Percentiles rank a stretch among this genome's conserved stretches.
Evolutionary conservation across 768 basidiomycete species (phyloP).

Genomic region (Clavaria fumosa): DNA sequence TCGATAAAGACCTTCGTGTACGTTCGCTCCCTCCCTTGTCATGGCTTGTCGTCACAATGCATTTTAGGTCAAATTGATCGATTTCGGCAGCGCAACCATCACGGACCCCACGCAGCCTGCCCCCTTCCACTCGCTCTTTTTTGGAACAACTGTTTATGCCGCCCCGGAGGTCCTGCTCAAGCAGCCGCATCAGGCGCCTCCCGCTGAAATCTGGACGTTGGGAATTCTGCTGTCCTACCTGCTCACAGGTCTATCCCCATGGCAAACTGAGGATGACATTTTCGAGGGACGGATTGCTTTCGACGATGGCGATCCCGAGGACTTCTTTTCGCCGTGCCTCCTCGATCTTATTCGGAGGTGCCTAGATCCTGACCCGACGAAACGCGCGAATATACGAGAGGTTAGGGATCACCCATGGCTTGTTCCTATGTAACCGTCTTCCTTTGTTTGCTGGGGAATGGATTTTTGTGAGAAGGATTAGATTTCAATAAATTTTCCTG

Average conservation of each 20-base stretch:
- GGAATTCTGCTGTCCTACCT: slow-evolving; percentile 92
- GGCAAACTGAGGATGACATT: slow-evolving; percentile 76
- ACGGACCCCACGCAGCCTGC: slow-evolving; percentile 46
- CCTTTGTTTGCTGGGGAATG: too few relatives aligned
- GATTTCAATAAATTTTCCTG: too few relatives aligned
- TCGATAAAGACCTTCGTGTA: slow-evolving; percentile 60
- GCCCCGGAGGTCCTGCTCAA: slow-evolving; percentile 87
- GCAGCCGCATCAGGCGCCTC: slow-evolving; percentile 79
- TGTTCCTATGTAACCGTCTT: too few relatives aligned
- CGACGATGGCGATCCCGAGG: slow-evolving; percentile 23
- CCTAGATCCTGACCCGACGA: slow-evolving; percentile 68
- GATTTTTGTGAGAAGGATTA: too few relatives aligned
- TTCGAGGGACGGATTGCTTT: slow-evolving; percentile 48
- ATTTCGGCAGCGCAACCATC: slow-evolving; percentile 83
- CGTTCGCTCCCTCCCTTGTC: slow-evolving; percentile 7
- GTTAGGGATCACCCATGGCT: slow-evolving; percentile 84
- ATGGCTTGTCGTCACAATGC: background rate
- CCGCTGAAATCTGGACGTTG: slow-evolving; percentile 92
- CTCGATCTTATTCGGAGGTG: slow-evolving; percentile 59
- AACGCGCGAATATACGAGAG: slow-evolving; percentile 68
- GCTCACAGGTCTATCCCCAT: slow-evolving; percentile 84
- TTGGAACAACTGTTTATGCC: slow-evolving; percentile 91
- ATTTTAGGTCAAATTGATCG: slow-evolving; percentile 77
- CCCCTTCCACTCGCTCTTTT: slow-evolving; percentile 66
- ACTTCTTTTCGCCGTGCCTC: slow-evolving; percentile 29